These are phyloP conservation scores for Lachnellula hyalina DNA, from an alignment of 2,329 filamentous ascomycete genomes.

Conservation along the genomic window DNA sequence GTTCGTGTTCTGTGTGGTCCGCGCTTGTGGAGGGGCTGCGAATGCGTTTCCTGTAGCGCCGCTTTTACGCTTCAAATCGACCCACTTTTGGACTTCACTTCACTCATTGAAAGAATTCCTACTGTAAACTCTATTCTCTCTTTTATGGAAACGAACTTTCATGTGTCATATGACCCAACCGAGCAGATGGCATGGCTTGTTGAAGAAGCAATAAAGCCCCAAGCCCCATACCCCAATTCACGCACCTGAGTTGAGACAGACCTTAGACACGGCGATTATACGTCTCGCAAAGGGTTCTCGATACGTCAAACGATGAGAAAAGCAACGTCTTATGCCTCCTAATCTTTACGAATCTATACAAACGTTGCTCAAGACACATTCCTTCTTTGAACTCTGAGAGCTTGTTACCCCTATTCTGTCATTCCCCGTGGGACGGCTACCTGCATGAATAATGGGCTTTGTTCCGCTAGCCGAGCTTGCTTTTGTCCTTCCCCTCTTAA, in stretches of 20 bases:
- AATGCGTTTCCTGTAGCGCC: neutral
- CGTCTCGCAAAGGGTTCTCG: no score
- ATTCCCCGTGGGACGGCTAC: constrained; percentile 4
- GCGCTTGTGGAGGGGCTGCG: neutral
- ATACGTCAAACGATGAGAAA: no score
- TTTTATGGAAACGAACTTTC: neutral
- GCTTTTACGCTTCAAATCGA: neutral
- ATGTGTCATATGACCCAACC: neutral
- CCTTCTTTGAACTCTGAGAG: neutral
- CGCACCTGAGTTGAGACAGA: no score
- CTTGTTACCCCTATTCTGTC: neutral
- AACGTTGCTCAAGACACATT: neutral
- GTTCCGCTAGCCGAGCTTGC: neutral
- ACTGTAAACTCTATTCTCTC: neutral
- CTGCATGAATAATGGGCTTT: constrained; percentile 20
- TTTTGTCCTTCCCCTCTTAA: neutral
- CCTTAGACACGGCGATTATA: no score
- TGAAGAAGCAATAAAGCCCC: no score
- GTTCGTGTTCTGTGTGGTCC: neutral
- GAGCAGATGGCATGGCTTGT: no score
- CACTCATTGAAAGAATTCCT: neutral
- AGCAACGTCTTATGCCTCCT: no score
- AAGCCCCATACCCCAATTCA: no score
- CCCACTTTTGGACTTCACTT: neutral
- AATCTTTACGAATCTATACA: no score